These are phyloP conservation scores for Microcyclospora pomicola DNA, from an alignment of 2,329 filamentous ascomycete genomes.

Conservation along the genomic window DNA sequence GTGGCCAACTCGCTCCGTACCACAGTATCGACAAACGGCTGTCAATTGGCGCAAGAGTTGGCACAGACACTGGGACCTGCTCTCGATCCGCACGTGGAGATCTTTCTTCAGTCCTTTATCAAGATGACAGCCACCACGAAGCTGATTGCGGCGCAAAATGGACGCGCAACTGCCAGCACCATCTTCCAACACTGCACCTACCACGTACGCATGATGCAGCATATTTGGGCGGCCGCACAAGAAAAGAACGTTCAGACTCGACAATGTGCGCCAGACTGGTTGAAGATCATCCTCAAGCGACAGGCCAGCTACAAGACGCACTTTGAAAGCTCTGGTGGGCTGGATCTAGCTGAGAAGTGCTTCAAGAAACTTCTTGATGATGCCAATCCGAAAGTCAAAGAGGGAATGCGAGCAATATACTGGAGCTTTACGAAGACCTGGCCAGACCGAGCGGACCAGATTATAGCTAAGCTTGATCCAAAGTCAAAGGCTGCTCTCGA, in stretches of 20 bases:
- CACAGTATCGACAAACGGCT: conserved; percentile 78
- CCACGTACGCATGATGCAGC: conserved; percentile 67
- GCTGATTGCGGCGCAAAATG: conserved; percentile 77
- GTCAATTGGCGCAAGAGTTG: conserved; percentile 70
- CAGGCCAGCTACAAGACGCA: conserved; percentile 66
- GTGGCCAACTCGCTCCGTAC: conserved; percentile 71
- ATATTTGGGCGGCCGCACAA: conserved; percentile 66
- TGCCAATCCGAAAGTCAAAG: conserved; percentile 77
- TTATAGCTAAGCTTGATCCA: conserved; percentile 63
- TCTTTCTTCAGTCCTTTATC: conserved; percentile 76
- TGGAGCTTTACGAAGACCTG: conserved; percentile 72
- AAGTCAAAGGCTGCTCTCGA: conserved; percentile 70
- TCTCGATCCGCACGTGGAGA: conserved; percentile 79
- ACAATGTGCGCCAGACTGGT: conserved; percentile 65
- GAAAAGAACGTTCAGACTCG: conserved; percentile 91
- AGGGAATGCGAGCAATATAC: conserved; percentile 71
- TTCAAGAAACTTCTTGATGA: conserved; percentile 82
- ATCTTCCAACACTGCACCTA: conserved; percentile 72
- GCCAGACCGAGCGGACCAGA: conserved; percentile 61
- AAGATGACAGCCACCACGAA: conserved; percentile 85
- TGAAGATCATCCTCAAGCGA: conserved; percentile 67
- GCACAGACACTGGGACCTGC: conserved; percentile 61
- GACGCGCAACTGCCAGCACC: conserved; percentile 64
- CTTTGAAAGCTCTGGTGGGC: conserved; percentile 69
- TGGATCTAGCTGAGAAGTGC: conserved; percentile 75